Base-by-base conservation (phyloP, 208 protist species). In the Crithidia bombi region DNA sequence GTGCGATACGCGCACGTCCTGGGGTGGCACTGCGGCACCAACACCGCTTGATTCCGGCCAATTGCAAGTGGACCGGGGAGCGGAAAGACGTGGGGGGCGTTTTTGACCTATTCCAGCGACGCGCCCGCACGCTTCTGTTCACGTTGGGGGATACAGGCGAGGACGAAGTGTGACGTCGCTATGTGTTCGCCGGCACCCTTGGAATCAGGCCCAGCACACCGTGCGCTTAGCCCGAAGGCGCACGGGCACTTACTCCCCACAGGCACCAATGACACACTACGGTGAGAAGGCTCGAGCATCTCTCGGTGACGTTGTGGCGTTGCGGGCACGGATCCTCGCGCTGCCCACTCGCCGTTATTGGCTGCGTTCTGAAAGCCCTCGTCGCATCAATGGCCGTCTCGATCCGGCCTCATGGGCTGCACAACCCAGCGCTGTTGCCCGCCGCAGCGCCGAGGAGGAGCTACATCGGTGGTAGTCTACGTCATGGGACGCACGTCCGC, bases 41-140 rank as follows among this genome's bases (percentile, higher is more conserved):
- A 57, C 55, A n/a, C n/a, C 14, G 55, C 66, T 30, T 64, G 66
- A 33, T 64, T 72, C 30, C n/a, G n/a, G 66, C 43, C 66, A 55
- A 63, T 33, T 55, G 55, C 44, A 52, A 64, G 36, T 57, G 66
- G 66, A 64, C 55, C 2, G 66, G 65, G 12, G 7, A 47, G 4
- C 12, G 43, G 17, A 47, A 47, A 5, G 21, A 6, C 15, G 12
- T 5, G 17, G 21, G 17, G 43, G 4, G 4, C 21, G 12, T 47
- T 19, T 47, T 7, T 17, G 14, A 14, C 10, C 43, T 19, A 19
- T 47, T n/a, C n/a, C 43, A 47, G 10, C 43, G 17, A 5, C 43
- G 43, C 15, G 43, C 43, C 5, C 5, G 17, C 5, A 21, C 5
- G 65, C 65, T 12, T 54, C 17, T 9, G 65, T 58, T 7, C 61